Evolutionary conservation across 768 basidiomycete genomes (phyloP), one percentile per base, ranked within the genome.

Genomic region (Galerina marginata): DNA sequence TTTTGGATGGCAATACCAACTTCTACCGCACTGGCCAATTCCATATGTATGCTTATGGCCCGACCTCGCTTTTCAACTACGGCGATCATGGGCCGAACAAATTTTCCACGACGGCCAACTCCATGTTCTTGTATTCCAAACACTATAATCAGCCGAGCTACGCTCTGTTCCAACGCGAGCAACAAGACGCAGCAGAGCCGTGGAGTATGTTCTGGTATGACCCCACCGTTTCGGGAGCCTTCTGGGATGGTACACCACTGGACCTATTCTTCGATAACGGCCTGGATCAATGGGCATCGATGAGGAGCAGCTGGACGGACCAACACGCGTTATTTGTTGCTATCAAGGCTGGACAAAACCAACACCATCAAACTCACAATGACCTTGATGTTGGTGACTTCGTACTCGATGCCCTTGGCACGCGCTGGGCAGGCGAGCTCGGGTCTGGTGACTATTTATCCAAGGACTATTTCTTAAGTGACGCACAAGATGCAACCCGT

Each of bases 381-480:
- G 95, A 98, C 71, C 84, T 99, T 61, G 97, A 99, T 71, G 85
- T 83, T 52, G 97, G 97, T 63, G 94, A 96, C 76, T 99, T 98
- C 68, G 95, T 99, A 42, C 74, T 99, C 36, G 97, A 99, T 71
- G 95, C 95, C 10, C 79, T 96, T 67, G 96, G 96, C 54, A 85
- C 88, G 26, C 91, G 96, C 49, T 99, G 93, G 93, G 92, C 92
- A 51, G 96, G 97, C 60, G 96, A 98, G 68, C 85, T 95, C 47
- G 96, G 97, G 4, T 92, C 90, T 5, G 95, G 83, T 3, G 86
- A 99, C 72, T 99, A 99, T 72, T 62, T 58, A 39, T 79, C 93
- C 2, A 69, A 75, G 2, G 81, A 82, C 39, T 99, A 99, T 79
- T 99, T 99, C 81, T 78, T 73, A 33, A 85, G 72, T 58, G 93